Evolutionary conservation across 495 filamentous ascomycete genomes (phyloP).

Genomic region (Pyrenula massariospora): DNA sequence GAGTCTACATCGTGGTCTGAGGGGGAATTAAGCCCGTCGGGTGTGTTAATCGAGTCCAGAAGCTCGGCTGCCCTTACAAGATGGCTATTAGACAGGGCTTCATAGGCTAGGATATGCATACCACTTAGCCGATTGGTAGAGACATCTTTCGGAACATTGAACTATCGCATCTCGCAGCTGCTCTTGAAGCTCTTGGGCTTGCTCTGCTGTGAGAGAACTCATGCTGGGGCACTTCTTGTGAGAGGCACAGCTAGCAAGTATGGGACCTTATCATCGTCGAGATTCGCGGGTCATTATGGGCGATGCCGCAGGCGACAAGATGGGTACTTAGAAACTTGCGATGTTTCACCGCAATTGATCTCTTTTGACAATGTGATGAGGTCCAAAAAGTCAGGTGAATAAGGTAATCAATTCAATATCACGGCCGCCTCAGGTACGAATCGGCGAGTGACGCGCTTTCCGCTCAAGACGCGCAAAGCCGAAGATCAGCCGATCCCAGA

Average conservation of each 20-base stretch:
- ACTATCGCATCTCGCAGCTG: conserved; percentile 73
- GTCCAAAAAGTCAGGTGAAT: too few relatives aligned
- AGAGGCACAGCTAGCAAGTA: neutral
- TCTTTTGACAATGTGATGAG: neutral
- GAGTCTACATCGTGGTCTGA: conserved; percentile 47
- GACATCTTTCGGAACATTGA: conserved; percentile 86
- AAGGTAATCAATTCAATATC: neutral
- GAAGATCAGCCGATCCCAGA: neutral
- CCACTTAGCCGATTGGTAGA: conserved; percentile 98
- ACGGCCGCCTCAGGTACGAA: too few relatives aligned
- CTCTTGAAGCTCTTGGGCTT: conserved; percentile 38
- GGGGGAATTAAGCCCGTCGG: conserved; percentile 19
- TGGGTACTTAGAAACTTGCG: neutral
- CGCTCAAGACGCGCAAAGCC: neutral
- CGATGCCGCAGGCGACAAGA: neutral
- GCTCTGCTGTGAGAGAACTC: conserved; percentile 25
- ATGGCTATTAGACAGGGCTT: neutral
- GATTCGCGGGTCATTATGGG: neutral
- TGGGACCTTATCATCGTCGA: neutral
- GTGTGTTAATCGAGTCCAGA: conserved; percentile 60
- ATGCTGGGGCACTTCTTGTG: conserved; percentile 11
- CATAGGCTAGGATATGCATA: conserved; percentile 22
- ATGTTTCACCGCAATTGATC: neutral
- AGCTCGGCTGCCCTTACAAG: conserved; percentile 80
- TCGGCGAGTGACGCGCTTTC: neutral